These are phyloP conservation scores for Dothidotthia symphoricarpi DNA, from an alignment of 2,329 filamentous ascomycete species.

Conservation along the genomic window DNA sequence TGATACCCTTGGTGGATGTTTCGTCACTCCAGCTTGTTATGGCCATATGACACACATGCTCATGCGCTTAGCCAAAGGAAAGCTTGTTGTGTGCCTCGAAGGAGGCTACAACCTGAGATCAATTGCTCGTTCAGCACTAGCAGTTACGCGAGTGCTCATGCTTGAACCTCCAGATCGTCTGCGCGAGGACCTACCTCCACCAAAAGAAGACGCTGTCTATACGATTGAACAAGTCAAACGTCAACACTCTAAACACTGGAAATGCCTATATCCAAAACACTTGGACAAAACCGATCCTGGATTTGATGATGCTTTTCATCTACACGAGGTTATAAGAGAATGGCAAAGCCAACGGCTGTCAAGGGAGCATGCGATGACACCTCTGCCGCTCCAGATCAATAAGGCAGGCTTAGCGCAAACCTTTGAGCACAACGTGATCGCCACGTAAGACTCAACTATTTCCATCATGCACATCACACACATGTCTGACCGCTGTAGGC, in stretches of 20 bases:
- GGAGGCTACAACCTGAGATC: conserved; percentile 93
- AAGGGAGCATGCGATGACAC: conserved; percentile 72
- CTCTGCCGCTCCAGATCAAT: conserved; percentile 76
- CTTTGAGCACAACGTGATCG: conserved; percentile 83
- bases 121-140: conserved; percentile 87
- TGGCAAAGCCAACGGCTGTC: conserved; percentile 72
- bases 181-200: conserved; percentile 46
- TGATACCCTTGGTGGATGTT: conserved; percentile 88
- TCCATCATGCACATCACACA: not conserved
- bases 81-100: conserved; percentile 88
- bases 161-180: conserved; percentile 78
- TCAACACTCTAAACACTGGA: conserved; percentile 72
- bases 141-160: conserved; percentile 91
- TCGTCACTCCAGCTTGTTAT: conserved; percentile 87
- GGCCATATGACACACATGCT: conserved; percentile 99
- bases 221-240: conserved; percentile 58
- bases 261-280: conserved; percentile 74
- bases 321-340: conserved; percentile 77
- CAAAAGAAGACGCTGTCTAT: conserved; percentile 51
- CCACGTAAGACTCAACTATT: conserved; percentile 55
- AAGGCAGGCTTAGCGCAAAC: conserved; percentile 69
- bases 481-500: conserved; percentile 43
- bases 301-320: conserved; percentile 49
- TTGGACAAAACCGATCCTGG: conserved; percentile 30
- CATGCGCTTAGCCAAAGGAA: conserved; percentile 88